Percentiles rank a stretch among this genome's conserved stretches.
These are phyloP conservation scores for Naumovozyma dairenensis DNA, from an alignment of 805 yeast species.

Conservation along the genomic window DNA sequence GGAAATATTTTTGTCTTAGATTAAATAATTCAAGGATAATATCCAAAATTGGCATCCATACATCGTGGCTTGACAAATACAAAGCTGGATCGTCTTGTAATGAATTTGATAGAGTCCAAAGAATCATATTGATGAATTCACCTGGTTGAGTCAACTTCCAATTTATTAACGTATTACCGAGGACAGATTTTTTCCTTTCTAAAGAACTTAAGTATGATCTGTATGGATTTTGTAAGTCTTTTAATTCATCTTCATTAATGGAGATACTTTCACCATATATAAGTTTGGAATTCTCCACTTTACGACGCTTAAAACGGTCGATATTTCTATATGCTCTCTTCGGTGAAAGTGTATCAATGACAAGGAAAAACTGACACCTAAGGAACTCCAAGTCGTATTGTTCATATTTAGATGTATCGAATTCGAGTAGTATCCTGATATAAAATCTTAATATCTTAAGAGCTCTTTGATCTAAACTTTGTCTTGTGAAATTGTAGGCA, in stretches of 20 bases:
- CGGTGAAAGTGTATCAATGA: conserved; percentile 13
- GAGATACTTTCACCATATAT: not conserved
- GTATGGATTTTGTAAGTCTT: conserved; percentile 9
- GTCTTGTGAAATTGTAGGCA: conserved; percentile 19
- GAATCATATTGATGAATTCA: conserved; percentile 19
- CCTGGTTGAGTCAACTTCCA: conserved; percentile 14
- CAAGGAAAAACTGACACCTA: conserved; percentile 25
- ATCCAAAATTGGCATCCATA: conserved; percentile 21
- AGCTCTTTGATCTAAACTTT: conserved; percentile 28
- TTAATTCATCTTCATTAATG: not conserved
- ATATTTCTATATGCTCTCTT: conserved; percentile 10
- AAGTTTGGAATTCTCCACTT: not conserved
- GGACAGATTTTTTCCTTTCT: conserved; percentile 10
- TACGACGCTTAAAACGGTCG: conserved; percentile 7
- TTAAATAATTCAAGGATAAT: conserved; percentile 16
- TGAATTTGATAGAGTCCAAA: conserved; percentile 22
- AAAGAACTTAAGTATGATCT: conserved; percentile 19
- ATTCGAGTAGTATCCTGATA: conserved; percentile 11
- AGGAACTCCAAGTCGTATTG: conserved; percentile 17
- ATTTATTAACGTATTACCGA: conserved; percentile 17
- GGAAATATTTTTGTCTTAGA: conserved; percentile 20
- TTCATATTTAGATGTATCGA: conserved; percentile 9
- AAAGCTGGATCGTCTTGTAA: conserved; percentile 7
- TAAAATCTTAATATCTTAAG: conserved; percentile 22
- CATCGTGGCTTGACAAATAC: conserved; percentile 13